Conservation (phyloP, 371 early-diverging fungal species). For the Mucor irregularis region DNA sequence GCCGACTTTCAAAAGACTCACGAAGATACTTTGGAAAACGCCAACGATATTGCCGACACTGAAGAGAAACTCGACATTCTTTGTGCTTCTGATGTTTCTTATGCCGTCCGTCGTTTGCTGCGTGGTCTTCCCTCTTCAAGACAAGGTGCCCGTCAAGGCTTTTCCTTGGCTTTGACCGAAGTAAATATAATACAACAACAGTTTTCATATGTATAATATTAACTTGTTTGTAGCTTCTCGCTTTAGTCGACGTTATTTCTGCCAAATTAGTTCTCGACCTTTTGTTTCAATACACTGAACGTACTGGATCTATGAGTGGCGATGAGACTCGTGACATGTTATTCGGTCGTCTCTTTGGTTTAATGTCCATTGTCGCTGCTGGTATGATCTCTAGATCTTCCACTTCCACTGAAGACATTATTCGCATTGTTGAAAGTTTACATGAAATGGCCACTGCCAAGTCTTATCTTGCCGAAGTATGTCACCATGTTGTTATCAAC, state of each 20-base stretch:
- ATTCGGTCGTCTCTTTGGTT: conserved; percentile 90
- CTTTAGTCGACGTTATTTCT: conserved; percentile 45
- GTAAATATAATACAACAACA: conserved; percentile 30
- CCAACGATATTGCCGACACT: conserved; percentile 38
- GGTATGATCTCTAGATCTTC: conserved; percentile 71
- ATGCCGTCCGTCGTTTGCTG: conserved; percentile 86
- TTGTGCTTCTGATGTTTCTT: conserved; percentile 76
- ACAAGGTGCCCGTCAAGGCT: conserved; percentile 93
- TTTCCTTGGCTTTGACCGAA: conserved; percentile 91
- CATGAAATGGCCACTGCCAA: conserved; percentile 68
- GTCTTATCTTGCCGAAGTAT: conserved; percentile 75
- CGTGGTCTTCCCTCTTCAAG: conserved; percentile 87
- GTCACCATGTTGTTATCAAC: conserved; percentile 70
- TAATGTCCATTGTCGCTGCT: conserved; percentile 78
- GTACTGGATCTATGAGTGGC: conserved; percentile 54
- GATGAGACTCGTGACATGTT: conserved; percentile 88
- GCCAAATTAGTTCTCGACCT: conserved; percentile 67
- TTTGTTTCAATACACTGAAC: conserved; percentile 65
- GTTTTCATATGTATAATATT: neutral
- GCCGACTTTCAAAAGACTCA: conserved; percentile 50
- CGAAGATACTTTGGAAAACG: conserved; percentile 31
- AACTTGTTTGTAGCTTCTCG: conserved; percentile 28
- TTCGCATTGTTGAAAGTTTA: conserved; percentile 66
- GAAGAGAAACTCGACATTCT: conserved; percentile 67
- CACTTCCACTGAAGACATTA: conserved; percentile 68